Conservation (phyloP, 2,329 filamentous ascomycete species). For the Biscogniauxia mediterranea region DNA sequence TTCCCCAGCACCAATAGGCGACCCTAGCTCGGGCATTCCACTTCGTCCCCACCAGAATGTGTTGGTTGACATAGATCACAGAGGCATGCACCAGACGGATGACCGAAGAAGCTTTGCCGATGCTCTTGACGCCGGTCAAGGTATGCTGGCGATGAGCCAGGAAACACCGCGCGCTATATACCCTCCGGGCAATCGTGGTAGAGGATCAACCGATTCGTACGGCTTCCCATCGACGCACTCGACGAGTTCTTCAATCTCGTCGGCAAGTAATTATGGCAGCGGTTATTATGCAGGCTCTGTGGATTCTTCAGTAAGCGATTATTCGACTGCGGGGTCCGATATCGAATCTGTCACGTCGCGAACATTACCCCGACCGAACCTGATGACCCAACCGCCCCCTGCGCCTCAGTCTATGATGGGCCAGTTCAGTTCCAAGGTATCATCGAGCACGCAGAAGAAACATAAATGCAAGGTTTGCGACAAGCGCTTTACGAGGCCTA, state of each 20-base stretch:
- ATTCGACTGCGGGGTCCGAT: conserved; percentile 85
- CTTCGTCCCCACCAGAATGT: conserved; percentile 54
- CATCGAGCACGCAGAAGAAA: conserved; percentile 96
- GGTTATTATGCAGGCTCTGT: conserved; percentile 84
- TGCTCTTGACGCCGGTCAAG: conserved; percentile 86
- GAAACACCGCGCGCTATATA: conserved; percentile 92
- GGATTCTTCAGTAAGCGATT: conserved; percentile 84
- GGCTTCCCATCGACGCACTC: conserved; percentile 86
- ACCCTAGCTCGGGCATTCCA: conserved; percentile 38
- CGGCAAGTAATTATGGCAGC: conserved; percentile 74
- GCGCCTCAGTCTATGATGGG: conserved; percentile 98
- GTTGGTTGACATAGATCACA: conserved; percentile 64
- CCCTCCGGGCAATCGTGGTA: conserved; percentile 60
- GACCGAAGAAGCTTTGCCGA: conserved; percentile 76
- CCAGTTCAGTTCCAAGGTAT: conserved; percentile 95
- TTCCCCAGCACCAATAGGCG: conserved; percentile 50
- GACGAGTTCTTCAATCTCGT: conserved; percentile 85
- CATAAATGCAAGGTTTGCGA: conserved; percentile 99
- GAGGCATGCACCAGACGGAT: conserved; percentile 52
- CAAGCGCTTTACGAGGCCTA: conserved; percentile 93
- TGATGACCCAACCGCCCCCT: conserved; percentile 66
- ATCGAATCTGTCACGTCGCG: conserved; percentile 78
- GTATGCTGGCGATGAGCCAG: conserved; percentile 95
- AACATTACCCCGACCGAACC: conserved; percentile 76
- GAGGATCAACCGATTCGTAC: conserved; percentile 81